Conservation (phyloP, 2,329 filamentous ascomycete species). For the Cryphonectria radicalis region DNA sequence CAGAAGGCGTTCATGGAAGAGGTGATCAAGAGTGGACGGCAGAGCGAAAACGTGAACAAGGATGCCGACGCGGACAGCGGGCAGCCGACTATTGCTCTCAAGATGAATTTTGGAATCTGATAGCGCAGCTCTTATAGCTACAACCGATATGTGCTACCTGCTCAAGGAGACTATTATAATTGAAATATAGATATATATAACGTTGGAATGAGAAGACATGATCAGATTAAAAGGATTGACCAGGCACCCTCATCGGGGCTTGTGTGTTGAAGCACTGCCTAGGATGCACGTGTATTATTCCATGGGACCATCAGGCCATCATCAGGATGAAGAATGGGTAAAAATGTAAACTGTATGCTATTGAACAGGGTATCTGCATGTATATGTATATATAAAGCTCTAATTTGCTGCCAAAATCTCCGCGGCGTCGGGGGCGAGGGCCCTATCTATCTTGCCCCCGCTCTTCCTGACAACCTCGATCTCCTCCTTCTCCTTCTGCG, state of each 20-base stretch:
- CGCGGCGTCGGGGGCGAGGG: constrained; percentile 55
- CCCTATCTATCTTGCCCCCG: constrained; percentile 51
- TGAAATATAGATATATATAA: constrained; percentile 9
- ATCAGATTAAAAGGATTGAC: background rate
- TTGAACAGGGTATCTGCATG: constrained; percentile 26
- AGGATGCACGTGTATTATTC: background rate
- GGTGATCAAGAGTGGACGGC: constrained; percentile 70
- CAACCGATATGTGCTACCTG: background rate
- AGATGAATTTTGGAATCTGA: constrained; percentile 81
- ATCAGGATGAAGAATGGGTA: background rate
- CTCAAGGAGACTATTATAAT: background rate
- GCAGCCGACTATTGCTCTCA: constrained; percentile 85
- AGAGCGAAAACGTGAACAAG: constrained; percentile 47
- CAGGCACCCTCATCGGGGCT: background rate
- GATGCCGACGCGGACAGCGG: constrained; percentile 49
- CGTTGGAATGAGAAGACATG: constrained; percentile 5
- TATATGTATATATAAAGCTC: constrained; percentile 23
- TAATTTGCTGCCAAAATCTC: constrained; percentile 63
- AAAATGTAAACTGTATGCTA: background rate
- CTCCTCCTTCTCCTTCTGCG: constrained; percentile 47
- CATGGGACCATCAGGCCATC: no score
- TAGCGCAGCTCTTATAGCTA: background rate
- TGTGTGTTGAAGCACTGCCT: background rate
- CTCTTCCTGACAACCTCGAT: constrained; percentile 49
- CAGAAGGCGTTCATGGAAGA: constrained; percentile 81